Evolutionary conservation across 441 rosid species (phyloP), one percentile per base, ranked within the genome.

Genomic region (Bocquillonia castaneifolia): DNA sequence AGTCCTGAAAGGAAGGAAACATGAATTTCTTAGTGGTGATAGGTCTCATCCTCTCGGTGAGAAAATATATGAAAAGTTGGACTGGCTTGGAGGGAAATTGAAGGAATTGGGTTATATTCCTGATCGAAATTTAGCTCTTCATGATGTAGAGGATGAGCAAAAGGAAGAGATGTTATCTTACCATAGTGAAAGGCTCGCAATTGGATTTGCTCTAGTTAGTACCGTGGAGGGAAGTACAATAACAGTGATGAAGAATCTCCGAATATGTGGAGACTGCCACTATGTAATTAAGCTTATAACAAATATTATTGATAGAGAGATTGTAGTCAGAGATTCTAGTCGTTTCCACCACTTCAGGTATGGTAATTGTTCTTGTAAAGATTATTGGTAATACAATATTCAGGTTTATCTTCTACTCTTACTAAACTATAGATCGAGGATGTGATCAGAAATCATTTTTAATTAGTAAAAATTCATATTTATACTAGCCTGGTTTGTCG

Each of bases 111-210:
- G 92, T 20, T 80, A 85, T 74, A 68, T 70, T 67, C 87, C 94
- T 63, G 90, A 88, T 39, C 70, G 69, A 59, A 73, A 74, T 60
- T 85, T 77, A 64, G 79, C 82, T 67, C 71, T 88, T 17, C 90
- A 88, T 66, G 94, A 86, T 69, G 84, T 85, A 51, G 86, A 83
- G 67, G 86, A 82, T 23, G 94, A 86, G 74, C 86, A 86, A 57
- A 86, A 83, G 73, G 86, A 81, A 72, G 88, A 86, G 67, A 82
- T 76, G 79, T 54, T 86, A 66, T 80, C 81, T 75, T 76, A 69
- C 71, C 88, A 88, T 45, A 86, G 88, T 25, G 90, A 88, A 69
- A 83, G 91, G 77, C 83, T 88, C n/a, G 91, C 90, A 14, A 73
- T 82, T 68, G 88, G 72, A n/a, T 88, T 85, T 73, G 85, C 70